Evolutionary conservation across 108 stramenopile genomes (phyloP).

Genomic region (Aurantiochytrium sp.): DNA sequence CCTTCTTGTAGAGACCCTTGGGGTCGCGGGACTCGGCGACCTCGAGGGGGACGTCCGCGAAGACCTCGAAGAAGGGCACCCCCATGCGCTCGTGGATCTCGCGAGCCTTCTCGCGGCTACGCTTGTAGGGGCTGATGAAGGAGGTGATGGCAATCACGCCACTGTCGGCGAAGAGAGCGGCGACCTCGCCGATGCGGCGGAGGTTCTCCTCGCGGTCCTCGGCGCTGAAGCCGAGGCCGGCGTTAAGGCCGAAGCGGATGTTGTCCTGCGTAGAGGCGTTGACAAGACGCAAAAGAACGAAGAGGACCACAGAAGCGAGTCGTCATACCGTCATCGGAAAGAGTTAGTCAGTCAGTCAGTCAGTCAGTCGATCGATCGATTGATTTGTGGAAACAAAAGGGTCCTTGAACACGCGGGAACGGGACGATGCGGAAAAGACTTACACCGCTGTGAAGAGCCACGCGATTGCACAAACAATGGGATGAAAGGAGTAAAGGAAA

Average conservation of each 20-base stretch:
- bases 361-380: no score
- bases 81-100: conserved; percentile 91
- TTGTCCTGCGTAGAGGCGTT: conserved; percentile 43
- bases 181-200: conserved; percentile 86
- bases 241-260: conserved; percentile 84
- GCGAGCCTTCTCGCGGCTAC: conserved; percentile 78
- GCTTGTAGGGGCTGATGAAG: conserved; percentile 85
- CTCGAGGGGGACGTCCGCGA: conserved; percentile 90
- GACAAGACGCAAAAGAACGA: no score
- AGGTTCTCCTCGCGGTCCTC: conserved; percentile 91
- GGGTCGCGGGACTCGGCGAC: conserved; percentile 75
- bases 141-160: conserved; percentile 94
- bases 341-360: no score
- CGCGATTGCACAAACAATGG: no score
- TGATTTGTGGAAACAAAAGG: no score
- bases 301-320: no score
- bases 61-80: conserved; percentile 94
- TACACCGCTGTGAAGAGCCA: no score
- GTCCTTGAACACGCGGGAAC: no score
- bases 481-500: no score
- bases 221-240: conserved; percentile 81
- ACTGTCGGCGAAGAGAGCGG: conserved; percentile 84
- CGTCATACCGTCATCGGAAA: no score
- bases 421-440: no score
- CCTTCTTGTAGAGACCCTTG: conserved; percentile 74